Percentiles rank a stretch among this genome's conserved stretches.
phyloP scores from a whole-genome alignment of 805 yeast genomes.

The Metschnikowia noctiluminum region DNA sequence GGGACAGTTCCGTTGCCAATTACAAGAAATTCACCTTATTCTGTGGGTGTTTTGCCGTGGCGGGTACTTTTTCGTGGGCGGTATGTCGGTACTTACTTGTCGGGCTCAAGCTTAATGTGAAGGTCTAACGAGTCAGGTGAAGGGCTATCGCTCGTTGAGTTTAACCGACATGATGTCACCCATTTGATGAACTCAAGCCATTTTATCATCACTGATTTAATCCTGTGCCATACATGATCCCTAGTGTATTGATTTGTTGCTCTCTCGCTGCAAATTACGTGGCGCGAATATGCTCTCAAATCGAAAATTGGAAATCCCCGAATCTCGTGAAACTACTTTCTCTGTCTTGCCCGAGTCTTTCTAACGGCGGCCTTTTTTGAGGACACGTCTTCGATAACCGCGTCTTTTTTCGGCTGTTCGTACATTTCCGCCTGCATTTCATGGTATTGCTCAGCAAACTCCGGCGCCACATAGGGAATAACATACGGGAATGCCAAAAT shows the following conservation, averaged over 20 bases:
- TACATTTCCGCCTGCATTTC: constrained; percentile 16
- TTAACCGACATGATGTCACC: too few species aligned
- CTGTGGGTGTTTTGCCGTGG: constrained; percentile 39
- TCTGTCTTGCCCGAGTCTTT: not conserved
- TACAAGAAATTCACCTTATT: constrained; percentile 45
- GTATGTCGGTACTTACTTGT: constrained; percentile 44
- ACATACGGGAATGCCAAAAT: constrained; percentile 33
- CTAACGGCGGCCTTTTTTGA: not conserved
- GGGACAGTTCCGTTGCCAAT: constrained; percentile 25
- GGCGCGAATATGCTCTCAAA: too few species aligned
- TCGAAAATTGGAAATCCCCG: too few species aligned
- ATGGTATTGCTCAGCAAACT: constrained; percentile 31
- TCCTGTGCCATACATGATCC: too few species aligned
- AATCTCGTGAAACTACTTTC: not conserved
- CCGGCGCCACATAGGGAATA: constrained; percentile 32
- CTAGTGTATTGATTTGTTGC: too few species aligned
- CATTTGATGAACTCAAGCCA: too few species aligned
- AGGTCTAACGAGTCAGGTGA: constrained; percentile 7
- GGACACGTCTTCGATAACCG: not conserved
- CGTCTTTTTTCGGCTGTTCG: not conserved
- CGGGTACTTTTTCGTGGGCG: constrained; percentile 38
- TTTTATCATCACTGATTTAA: too few species aligned
- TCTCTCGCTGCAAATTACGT: too few species aligned
- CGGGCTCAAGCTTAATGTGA: constrained; percentile 31
- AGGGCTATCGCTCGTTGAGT: too few species aligned